Base-by-base conservation (phyloP, 2,329 filamentous ascomycete species). In the Aureobasidium sp. region DNA sequence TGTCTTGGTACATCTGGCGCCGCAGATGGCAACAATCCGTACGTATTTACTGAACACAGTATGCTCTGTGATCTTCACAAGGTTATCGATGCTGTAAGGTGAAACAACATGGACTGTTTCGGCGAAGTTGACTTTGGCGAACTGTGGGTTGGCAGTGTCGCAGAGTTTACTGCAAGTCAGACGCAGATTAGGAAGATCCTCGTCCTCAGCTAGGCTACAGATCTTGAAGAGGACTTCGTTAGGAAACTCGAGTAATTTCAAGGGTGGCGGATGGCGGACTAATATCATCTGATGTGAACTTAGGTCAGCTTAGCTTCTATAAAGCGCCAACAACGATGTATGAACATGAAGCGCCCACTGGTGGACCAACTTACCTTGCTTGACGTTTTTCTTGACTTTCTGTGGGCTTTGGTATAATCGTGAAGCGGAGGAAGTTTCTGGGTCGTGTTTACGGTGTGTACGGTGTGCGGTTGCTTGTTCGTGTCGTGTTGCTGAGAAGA, bases 11-110 rank as follows among this genome's bases (percentile, higher is more conserved):
- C 13, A 33, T 27, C 54, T 56, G 16, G 25, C 54, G 10, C 38
- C 31, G 38, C 9, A 29, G 25, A 65, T 25, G 2, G 8, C 36
- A 4, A 65, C n/a, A 13, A 36, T 20, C 16, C 47, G 42, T 10
- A 65, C 54, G 23, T 51, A 50, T 2, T 3, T 4, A 4, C 63
- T 54, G 42, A 51, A 65, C 4, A 53, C 15, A 42, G 42, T 53
- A 29, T 65, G 63, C 18, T 43, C 63, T 11, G 54, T 60, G 54
- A 65, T 59, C 23, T 53, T 18, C 23, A 65, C n/a, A 7, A 65
- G 47, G 9, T 18, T 25, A 6, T 65, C 16, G 11, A 65, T 55
- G 16, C 63, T 65, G 54, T 59, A 36, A 16, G 29, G 38, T 29
- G 54, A 38, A 25, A 65, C 31, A 23, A 51, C 45, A 29, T 59